Conservation (phyloP, 495 filamentous ascomycete species). For the Trypethelium eluteriae region DNA sequence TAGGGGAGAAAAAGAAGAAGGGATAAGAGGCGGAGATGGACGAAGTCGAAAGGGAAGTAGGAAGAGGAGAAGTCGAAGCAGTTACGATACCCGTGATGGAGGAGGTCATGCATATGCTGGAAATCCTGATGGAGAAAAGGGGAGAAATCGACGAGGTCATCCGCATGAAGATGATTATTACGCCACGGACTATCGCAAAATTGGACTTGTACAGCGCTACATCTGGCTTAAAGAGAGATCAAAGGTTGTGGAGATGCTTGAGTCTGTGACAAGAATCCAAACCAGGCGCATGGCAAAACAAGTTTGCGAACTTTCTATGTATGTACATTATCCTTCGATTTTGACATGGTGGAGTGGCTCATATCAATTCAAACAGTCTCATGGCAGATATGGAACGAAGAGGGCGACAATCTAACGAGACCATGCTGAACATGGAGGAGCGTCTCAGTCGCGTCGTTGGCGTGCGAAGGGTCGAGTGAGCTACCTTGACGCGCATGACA, state of each 20-base stretch:
- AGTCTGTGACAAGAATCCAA: conserved; percentile 25
- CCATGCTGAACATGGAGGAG: conserved; percentile 20
- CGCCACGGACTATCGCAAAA: conserved; percentile 22
- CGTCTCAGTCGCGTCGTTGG: conserved; percentile 24
- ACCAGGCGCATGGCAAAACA: conserved; percentile 28
- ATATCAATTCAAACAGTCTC: conserved; percentile 12
- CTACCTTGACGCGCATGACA: neutral
- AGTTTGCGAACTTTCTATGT: conserved; percentile 21
- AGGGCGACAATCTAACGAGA: conserved; percentile 13
- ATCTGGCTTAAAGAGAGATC: conserved; percentile 25
- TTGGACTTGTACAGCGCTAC: conserved; percentile 19
- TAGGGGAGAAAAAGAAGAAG: conserved; percentile 4
- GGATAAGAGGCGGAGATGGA: neutral
- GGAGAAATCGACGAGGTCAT: neutral
- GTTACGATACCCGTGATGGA: conserved; percentile 13
- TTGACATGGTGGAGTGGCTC: neutral
- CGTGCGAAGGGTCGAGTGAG: conserved; percentile 21
- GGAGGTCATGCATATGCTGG: conserved; percentile 11
- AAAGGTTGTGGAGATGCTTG: conserved; percentile 22
- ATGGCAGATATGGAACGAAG: conserved; percentile 15
- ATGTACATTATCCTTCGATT: neutral
- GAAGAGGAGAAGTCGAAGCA: conserved; percentile 15
- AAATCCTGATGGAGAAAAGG: conserved; percentile 12
- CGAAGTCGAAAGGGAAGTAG: conserved; percentile 11
- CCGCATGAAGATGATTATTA: conserved; percentile 18